Percentiles rank a stretch among this genome's conserved stretches.
Conservation (phyloP, 2,329 filamentous ascomycete species). For the Trichoderma sp. region DNA sequence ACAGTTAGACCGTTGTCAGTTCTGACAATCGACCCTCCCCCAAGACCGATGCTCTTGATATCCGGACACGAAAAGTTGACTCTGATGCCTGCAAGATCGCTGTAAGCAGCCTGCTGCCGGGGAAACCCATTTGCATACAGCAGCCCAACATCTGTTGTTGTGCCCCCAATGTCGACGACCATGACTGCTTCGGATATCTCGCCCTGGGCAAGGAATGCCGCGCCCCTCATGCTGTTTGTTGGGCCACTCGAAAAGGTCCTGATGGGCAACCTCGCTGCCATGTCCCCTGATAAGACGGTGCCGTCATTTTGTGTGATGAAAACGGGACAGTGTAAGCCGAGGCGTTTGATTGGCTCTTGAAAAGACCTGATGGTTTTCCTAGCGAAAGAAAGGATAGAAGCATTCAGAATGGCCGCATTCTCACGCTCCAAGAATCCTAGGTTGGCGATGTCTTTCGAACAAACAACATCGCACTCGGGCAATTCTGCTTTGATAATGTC, state of each 20-base stretch:
- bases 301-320: slow-evolving; percentile 66
- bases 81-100: slow-evolving; percentile 59
- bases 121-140: slow-evolving; percentile 62
- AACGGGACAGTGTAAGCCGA: slow-evolving; percentile 52
- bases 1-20: slow-evolving; percentile 42
- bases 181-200: slow-evolving; percentile 45
- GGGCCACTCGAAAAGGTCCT: slow-evolving; percentile 62
- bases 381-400: slow-evolving; percentile 58
- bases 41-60: slow-evolving; percentile 59
- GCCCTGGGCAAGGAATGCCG: slow-evolving; percentile 54
- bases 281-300: slow-evolving; percentile 53
- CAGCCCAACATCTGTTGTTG: slow-evolving; percentile 63
- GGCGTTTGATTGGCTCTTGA: slow-evolving; percentile 47
- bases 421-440: slow-evolving; percentile 60
- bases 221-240: slow-evolving; percentile 63
- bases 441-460: slow-evolving; percentile 52
- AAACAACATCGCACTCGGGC: slow-evolving; percentile 46
- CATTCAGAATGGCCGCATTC: slow-evolving; percentile 64
- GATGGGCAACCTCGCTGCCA: slow-evolving; percentile 57
- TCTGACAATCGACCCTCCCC: slow-evolving; percentile 56
- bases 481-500: slow-evolving; percentile 42
- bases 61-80: slow-evolving; percentile 61
- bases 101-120: slow-evolving; percentile 60
- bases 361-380: slow-evolving; percentile 57
- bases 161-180: slow-evolving; percentile 67